Evolutionary conservation across 805 yeast genomes (phyloP).

Genomic region (Schwanniomyces occidentalis): DNA sequence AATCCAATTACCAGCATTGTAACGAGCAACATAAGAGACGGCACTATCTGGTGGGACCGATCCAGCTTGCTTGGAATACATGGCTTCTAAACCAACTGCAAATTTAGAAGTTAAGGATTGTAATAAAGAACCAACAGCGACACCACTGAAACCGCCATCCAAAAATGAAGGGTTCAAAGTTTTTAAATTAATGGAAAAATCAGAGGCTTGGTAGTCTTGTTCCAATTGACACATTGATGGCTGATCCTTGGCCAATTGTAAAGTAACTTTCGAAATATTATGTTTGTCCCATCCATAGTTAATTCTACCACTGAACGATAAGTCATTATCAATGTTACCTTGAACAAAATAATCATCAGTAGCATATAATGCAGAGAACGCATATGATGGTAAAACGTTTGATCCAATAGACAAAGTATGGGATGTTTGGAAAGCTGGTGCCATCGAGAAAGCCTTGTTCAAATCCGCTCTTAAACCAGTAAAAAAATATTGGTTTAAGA

Average conservation of each 20-base stretch:
- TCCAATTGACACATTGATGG: conserved; percentile 94
- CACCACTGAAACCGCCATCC: conserved; percentile 77
- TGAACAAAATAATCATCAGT: conserved; percentile 82
- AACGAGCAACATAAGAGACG: conserved; percentile 86
- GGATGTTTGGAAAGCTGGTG: conserved; percentile 95
- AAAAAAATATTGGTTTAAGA: conserved; percentile 84
- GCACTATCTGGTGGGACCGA: conserved; percentile 86
- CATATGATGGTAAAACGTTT: conserved; percentile 82
- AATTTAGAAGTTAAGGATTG: conserved; percentile 85
- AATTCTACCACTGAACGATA: conserved; percentile 81
- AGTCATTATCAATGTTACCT: conserved; percentile 88
- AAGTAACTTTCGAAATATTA: conserved; percentile 77
- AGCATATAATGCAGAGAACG: conserved; percentile 87
- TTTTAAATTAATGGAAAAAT: conserved; percentile 86
- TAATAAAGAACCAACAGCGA: conserved; percentile 84
- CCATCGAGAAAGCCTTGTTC: conserved; percentile 84
- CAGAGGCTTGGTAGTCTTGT: conserved; percentile 91
- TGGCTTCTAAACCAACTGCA: conserved; percentile 88
- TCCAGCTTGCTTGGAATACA: conserved; percentile 73
- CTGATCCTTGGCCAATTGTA: conserved; percentile 86
- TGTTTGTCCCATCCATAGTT: conserved; percentile 87
- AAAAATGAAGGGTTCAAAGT: conserved; percentile 83
- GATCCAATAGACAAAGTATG: conserved; percentile 92
- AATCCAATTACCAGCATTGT: conserved; percentile 85
- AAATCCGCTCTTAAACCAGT: conserved; percentile 96